A percentile compares a stretch with the other conserved stretches of the same genome.
Conservation (phyloP, 352 stramenopile genomes). For the Pythium aquatile region DNA sequence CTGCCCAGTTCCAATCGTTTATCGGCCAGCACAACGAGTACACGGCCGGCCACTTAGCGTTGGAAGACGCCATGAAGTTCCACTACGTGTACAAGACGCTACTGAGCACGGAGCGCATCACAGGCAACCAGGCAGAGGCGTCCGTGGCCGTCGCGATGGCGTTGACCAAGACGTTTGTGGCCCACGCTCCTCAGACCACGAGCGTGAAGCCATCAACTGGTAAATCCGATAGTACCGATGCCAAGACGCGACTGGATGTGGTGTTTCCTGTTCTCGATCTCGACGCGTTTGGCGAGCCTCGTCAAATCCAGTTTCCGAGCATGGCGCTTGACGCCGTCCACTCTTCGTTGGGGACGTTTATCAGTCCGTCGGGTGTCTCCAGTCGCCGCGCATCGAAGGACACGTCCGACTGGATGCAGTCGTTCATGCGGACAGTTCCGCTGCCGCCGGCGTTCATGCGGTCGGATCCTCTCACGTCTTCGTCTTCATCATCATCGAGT, state of each 20-base stretch:
- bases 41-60: constrained; percentile 23
- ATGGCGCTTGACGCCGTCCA: constrained; percentile 29
- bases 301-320: constrained; percentile 31
- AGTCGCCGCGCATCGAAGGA: constrained; percentile 25
- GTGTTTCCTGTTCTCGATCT: constrained; percentile 33
- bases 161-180: constrained; percentile 43
- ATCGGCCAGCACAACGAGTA: constrained; percentile 40
- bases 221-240: not conserved
- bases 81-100: constrained; percentile 39
- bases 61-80: constrained; percentile 40
- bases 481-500: constrained; percentile 4
- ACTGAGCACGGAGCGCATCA: constrained; percentile 13
- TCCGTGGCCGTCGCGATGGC: constrained; percentile 19
- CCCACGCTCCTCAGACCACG: constrained; percentile 27
- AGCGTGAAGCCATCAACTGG: not conserved
- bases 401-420: constrained; percentile 32
- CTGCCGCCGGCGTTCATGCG: constrained; percentile 8
- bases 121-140: constrained; percentile 18
- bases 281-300: constrained; percentile 29
- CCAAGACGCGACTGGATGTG: constrained; percentile 21
- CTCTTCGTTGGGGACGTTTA: constrained; percentile 35
- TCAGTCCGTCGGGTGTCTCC: constrained; percentile 16
- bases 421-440: constrained; percentile 27
- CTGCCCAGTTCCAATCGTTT: constrained; percentile 43
- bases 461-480: constrained; percentile 6